phyloP scores from a whole-genome alignment of 1,284 basidiomycete genomes.

The Rhodotorula sp. region DNA sequence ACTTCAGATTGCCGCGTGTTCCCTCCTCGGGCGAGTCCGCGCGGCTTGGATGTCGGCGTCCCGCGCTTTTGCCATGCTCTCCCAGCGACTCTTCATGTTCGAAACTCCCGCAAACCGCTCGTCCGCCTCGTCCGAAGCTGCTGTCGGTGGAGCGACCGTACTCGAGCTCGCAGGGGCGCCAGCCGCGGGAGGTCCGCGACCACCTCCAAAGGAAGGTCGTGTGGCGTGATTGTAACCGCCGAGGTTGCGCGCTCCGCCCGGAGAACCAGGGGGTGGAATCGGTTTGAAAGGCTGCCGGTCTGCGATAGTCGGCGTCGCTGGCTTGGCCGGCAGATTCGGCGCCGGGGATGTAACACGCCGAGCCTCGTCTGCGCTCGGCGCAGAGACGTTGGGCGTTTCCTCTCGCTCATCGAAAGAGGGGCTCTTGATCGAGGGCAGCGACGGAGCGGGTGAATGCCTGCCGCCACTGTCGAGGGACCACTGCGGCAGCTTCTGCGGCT shows the following conservation, averaged over 20 bases:
- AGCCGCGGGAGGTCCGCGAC: neutral
- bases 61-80: conserved; percentile 21
- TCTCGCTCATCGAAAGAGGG: neutral
- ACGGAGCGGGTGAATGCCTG: neutral
- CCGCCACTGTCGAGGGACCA: neutral
- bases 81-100: conserved; percentile 39
- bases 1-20: conserved; percentile 20
- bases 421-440: neutral
- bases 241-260: neutral
- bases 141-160: neutral
- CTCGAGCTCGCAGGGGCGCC: neutral
- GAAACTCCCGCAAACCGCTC: conserved; percentile 37
- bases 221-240: neutral
- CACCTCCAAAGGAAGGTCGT: neutral
- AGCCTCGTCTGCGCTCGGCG: neutral
- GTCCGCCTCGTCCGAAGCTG: conserved; percentile 23
- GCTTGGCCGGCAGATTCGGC: conserved; percentile 4
- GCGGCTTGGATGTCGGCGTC: neutral
- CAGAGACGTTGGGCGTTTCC: neutral
- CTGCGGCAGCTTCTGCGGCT: conserved; percentile 9
- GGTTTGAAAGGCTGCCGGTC: conserved; percentile 33
- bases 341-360: conserved; percentile 6
- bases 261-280: conserved; percentile 19
- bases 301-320: conserved; percentile 1
- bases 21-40: conserved; percentile 13